These are phyloP conservation scores for Furcasterigmium sp. DNA, from an alignment of 2,329 filamentous ascomycete species.

Conservation along the genomic window DNA sequence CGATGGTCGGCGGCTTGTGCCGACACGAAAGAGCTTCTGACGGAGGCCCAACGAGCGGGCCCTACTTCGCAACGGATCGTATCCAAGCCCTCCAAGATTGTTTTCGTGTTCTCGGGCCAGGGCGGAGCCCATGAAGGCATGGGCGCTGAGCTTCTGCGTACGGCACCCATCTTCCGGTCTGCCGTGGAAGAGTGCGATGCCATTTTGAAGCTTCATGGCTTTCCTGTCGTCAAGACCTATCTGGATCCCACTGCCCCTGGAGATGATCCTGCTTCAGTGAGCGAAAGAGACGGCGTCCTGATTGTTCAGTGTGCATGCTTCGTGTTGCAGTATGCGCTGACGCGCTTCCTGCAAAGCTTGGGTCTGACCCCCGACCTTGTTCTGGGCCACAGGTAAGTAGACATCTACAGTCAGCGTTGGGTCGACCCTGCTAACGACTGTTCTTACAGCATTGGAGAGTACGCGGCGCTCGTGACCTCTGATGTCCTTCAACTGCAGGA, in stretches of 20 bases:
- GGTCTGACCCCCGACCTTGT: slow-evolving; percentile 14
- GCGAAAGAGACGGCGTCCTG: slow-evolving; percentile 11
- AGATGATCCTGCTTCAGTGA: background rate
- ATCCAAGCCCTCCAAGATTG: slow-evolving; percentile 11
- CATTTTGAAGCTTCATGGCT: background rate
- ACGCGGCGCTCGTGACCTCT: slow-evolving; percentile 16
- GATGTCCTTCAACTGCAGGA: slow-evolving; percentile 12
- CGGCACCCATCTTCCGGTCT: slow-evolving; percentile 18
- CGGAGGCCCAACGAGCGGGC: background rate
- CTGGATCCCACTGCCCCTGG: background rate
- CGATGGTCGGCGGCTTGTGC: slow-evolving; percentile 10
- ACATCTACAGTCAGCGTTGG: background rate
- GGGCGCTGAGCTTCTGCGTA: slow-evolving; percentile 20
- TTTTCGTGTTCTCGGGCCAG: slow-evolving; percentile 29
- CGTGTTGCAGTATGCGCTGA: slow-evolving; percentile 22
- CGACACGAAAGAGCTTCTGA: slow-evolving; percentile 4
- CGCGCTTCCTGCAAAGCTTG: slow-evolving; percentile 20
- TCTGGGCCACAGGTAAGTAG: slow-evolving; percentile 16
- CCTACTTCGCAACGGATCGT: background rate
- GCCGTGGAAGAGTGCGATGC: background rate
- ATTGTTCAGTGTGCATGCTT: slow-evolving; percentile 21
- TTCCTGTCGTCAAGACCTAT: background rate
- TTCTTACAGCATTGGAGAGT: slow-evolving; percentile 17
- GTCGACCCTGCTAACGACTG: background rate
- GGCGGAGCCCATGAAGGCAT: slow-evolving; percentile 23